These are phyloP conservation scores for Rhizophagus sp. DNA, from an alignment of 192 early-diverging fungal species.

Conservation along the genomic window DNA sequence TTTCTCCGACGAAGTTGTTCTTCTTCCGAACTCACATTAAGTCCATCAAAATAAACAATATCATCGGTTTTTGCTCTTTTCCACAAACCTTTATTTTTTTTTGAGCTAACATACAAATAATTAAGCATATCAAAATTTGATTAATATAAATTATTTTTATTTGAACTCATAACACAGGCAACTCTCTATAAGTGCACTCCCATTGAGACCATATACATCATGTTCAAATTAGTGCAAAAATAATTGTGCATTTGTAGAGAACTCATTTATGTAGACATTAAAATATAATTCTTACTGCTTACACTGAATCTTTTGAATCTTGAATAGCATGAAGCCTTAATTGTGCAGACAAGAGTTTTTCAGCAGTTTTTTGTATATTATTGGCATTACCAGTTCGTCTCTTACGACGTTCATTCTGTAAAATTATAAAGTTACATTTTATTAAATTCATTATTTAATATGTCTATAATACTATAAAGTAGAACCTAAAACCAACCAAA, in stretches of 20 bases:
- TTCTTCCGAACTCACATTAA: neutral
- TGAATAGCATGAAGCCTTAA: slow-evolving; percentile 69
- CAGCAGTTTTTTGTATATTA: slow-evolving; percentile 72
- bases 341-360: slow-evolving; percentile 80
- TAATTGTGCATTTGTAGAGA: no score
- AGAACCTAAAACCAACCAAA: slow-evolving; percentile 49
- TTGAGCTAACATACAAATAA: slow-evolving; percentile 31
- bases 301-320: slow-evolving; percentile 34
- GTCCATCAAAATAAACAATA: slow-evolving; percentile 10
- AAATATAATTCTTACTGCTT: slow-evolving; percentile 5
- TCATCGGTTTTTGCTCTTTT: slow-evolving; percentile 31
- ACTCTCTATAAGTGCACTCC: no score
- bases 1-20: slow-evolving; percentile 30
- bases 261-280: no score
- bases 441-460: no score
- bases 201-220: no score
- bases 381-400: slow-evolving; percentile 41
- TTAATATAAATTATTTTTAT: slow-evolving; percentile 2
- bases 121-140: neutral
- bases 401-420: slow-evolving; percentile 50
- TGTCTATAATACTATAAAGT: neutral
- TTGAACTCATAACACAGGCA: no score
- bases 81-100: slow-evolving; percentile 35
- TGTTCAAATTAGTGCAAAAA: no score
- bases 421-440: neutral